Evolutionary conservation across 805 yeast species (phyloP).

Genomic region (Metschnikowia koreensis): DNA sequence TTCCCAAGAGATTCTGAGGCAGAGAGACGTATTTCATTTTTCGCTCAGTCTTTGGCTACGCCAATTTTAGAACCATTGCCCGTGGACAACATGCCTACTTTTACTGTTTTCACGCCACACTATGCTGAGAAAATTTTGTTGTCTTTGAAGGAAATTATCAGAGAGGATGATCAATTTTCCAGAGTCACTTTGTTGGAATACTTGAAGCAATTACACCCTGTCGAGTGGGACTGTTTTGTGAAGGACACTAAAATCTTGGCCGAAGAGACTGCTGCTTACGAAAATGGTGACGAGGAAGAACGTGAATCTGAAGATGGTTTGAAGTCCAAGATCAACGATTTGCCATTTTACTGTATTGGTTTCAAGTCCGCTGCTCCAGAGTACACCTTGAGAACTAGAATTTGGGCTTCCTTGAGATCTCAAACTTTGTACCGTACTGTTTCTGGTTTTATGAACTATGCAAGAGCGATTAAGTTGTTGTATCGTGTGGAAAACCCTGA

Average conservation of each 20-base stretch:
- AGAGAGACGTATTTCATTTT: conserved; percentile 98
- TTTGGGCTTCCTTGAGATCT: conserved; percentile 48
- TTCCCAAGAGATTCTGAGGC: conserved; percentile 98
- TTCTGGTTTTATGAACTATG: conserved; percentile 48
- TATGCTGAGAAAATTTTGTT: conserved; percentile 79
- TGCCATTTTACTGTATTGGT: conserved; percentile 47
- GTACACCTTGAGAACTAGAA: conserved; percentile 45
- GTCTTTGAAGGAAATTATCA: conserved; percentile 73
- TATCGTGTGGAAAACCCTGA: conserved; percentile 49
- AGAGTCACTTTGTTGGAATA: conserved; percentile 55
- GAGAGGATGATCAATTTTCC: conserved; percentile 64
- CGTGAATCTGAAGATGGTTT: conserved; percentile 56
- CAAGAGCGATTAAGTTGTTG: conserved; percentile 45
- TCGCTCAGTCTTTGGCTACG: conserved; percentile 97
- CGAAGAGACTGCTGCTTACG: conserved; percentile 73
- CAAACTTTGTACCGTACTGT: conserved; percentile 48
- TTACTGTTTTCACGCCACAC: conserved; percentile 89
- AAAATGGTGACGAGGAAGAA: conserved; percentile 49
- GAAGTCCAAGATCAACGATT: conserved; percentile 72
- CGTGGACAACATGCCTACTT: conserved; percentile 99
- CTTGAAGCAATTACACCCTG: conserved; percentile 53
- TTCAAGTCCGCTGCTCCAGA: conserved; percentile 49
- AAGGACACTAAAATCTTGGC: conserved; percentile 55
- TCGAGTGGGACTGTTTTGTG: conserved; percentile 57
- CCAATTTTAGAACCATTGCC: conserved; percentile 99